A percentile compares a stretch with the other conserved stretches of the same genome.
These are phyloP conservation scores for Capsicum chinense DNA, from an alignment of 257 asterid genomes.

Conservation along the genomic window DNA sequence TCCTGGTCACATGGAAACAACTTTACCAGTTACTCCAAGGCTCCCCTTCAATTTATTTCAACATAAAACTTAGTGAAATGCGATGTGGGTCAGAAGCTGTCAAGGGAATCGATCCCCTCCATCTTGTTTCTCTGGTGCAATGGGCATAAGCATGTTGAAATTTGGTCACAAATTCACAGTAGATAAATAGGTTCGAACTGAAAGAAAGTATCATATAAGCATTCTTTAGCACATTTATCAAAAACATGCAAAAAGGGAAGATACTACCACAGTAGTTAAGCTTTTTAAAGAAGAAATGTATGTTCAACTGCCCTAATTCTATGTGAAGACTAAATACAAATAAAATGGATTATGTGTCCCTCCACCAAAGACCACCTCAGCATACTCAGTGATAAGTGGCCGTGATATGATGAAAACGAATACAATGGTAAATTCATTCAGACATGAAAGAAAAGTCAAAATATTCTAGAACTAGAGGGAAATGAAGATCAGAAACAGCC, in stretches of 20 bases:
- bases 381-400: not conserved
- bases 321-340: not conserved
- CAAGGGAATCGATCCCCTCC: not conserved
- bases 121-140: not conserved
- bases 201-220: not conserved
- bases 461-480: not conserved
- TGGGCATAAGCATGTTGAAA: not conserved
- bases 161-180: not conserved
- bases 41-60: not conserved
- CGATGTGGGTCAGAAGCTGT: not conserved
- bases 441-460: not conserved
- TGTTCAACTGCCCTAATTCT: not conserved
- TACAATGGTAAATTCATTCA: not conserved
- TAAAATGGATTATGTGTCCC: not conserved
- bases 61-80: not conserved
- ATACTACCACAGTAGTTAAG: not conserved
- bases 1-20: no score
- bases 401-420: not conserved
- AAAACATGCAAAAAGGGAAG: not conserved
- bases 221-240: not conserved
- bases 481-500: not conserved
- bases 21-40: no score
- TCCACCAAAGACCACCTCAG: slow-evolving; percentile 1
- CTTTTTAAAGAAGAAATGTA: slow-evolving; percentile 3
- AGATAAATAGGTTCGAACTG: not conserved